Base-by-base conservation (phyloP, 805 yeast species). In the Ascoidea rubescens region DNA sequence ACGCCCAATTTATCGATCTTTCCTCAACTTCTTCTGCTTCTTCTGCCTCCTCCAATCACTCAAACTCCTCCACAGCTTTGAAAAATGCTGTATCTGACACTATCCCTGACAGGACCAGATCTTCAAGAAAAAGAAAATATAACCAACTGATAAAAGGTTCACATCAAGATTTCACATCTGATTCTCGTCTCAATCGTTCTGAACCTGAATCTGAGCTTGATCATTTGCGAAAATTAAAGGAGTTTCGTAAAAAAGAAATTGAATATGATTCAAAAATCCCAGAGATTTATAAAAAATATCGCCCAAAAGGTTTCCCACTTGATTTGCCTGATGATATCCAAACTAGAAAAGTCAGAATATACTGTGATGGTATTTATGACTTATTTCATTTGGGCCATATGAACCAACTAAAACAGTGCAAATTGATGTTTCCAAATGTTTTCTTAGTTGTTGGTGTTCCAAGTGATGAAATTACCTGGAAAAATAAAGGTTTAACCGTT, bases 311-410 rank as follows among this genome's bases (percentile, higher is more conserved):
- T 1, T 88, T 68, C 69, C 72, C 71, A 58, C 78, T 93, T 66
- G 88, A 87, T 59, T 59, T 82, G 31, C 99, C 99, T 2, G 45
- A 54, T 17, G 56, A 55, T 45, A 95, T 96, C 1, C 71, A 64
- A 4, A 93, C 84, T 62, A 75, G 96, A 54, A 90, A 96, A 0
- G 80, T 93, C 32, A 76, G 99, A 55, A 79, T 93, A n/a, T 93
- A 93, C 65, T 99, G 99, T 5, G 99, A 93, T 68, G 99, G 99
- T 51, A 96, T 93, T 17, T 93, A 93, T 71, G 99, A 93, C 68
- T 71, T 93, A 56, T 93, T 93, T 70, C 99, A 93, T 67, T 66
- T 93, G 62, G 99, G 99, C 30, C 99, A 93, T 65, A 93, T 93
- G 99, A 81, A 89, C 63, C 99, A 93, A 67, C 73, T 93, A 60